Evolutionary conservation across 2,329 filamentous ascomycete genomes (phyloP).

Genomic region (Botrytis squamosa): DNA sequence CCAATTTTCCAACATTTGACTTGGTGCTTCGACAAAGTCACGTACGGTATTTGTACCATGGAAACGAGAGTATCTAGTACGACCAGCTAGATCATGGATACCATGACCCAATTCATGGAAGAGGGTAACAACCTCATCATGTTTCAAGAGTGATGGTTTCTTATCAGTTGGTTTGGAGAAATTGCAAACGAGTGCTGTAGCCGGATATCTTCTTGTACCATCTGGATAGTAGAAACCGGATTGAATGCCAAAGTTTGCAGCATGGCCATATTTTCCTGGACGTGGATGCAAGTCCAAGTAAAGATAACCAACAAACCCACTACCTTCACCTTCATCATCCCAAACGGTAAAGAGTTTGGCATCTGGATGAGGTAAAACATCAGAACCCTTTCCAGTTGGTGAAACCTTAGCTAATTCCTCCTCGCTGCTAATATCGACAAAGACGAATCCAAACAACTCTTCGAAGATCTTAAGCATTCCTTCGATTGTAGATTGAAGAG

Average conservation of each 20-base stretch:
- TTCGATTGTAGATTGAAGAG: slow-evolving; percentile 68
- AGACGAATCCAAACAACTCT: slow-evolving; percentile 75
- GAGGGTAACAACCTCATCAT: slow-evolving; percentile 77
- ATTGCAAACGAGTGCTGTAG: slow-evolving; percentile 80
- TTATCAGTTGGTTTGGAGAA: slow-evolving; percentile 76
- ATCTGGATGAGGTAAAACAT: slow-evolving; percentile 76
- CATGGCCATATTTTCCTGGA: slow-evolving; percentile 80
- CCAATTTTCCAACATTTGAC: slow-evolving; percentile 75
- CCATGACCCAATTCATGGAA: slow-evolving; percentile 77
- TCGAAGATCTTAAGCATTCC: slow-evolving; percentile 85
- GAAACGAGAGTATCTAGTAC: slow-evolving; percentile 62
- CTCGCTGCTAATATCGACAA: slow-evolving; percentile 67
- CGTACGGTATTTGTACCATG: slow-evolving; percentile 65
- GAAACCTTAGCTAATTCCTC: slow-evolving; percentile 46
- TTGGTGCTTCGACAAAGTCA: slow-evolving; percentile 71
- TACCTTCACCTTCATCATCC: slow-evolving; percentile 70
- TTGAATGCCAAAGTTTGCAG: slow-evolving; percentile 80
- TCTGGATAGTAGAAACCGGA: slow-evolving; percentile 67
- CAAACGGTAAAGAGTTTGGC: slow-evolving; percentile 82
- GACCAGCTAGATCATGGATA: slow-evolving; percentile 66
- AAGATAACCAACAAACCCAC: slow-evolving; percentile 75
- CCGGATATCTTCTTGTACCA: slow-evolving; percentile 71
- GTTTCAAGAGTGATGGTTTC: slow-evolving; percentile 77
- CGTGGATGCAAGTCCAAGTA: slow-evolving; percentile 80
- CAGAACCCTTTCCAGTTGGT: slow-evolving; percentile 35